phyloP scores from a whole-genome alignment of 495 filamentous ascomycete species.

The Wilcoxina mikolae region DNA sequence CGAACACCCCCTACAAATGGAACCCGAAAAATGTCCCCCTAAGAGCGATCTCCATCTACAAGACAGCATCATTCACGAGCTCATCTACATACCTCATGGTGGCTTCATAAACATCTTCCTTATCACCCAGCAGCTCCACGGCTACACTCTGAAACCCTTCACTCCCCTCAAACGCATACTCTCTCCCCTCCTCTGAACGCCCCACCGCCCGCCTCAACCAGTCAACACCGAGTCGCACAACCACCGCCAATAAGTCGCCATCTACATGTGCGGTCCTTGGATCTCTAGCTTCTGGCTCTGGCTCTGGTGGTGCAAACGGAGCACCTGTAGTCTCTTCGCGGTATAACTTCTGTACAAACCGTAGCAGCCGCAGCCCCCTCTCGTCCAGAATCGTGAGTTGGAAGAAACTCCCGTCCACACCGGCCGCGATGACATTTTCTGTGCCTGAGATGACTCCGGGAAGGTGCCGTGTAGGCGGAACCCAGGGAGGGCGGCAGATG shows the following conservation, averaged over 20 bases:
- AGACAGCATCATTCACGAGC: constrained; percentile 26
- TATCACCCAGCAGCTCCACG: constrained; percentile 38
- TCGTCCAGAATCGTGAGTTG: constrained; percentile 24
- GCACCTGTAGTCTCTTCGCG: too few relatives aligned
- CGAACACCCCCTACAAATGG: too few relatives aligned
- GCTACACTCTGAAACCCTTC: constrained; percentile 34
- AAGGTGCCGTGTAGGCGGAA: constrained; percentile 10
- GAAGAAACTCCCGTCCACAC: constrained; percentile 26
- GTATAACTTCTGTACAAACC: constrained; percentile 23
- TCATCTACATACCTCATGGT: constrained; percentile 38
- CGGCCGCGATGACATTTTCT: constrained; percentile 21
- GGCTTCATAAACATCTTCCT: constrained; percentile 36
- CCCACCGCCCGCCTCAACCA: constrained; percentile 19
- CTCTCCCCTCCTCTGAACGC: constrained; percentile 2
- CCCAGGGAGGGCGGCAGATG: constrained; percentile 24
- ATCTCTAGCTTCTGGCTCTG: constrained; percentile 7
- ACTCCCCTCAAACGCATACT: constrained; percentile 17
- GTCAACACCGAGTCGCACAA: constrained; percentile 20
- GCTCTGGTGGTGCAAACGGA: too few relatives aligned
- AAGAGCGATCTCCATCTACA: too few relatives aligned
- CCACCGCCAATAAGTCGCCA: constrained; percentile 18
- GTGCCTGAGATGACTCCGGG: constrained; percentile 16
- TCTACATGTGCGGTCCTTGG: constrained; percentile 20
- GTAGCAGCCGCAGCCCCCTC: constrained; percentile 16
- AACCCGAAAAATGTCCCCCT: too few relatives aligned